Conservation (phyloP, 2,329 filamentous ascomycete species). For the Fusarium denticulatum region DNA sequence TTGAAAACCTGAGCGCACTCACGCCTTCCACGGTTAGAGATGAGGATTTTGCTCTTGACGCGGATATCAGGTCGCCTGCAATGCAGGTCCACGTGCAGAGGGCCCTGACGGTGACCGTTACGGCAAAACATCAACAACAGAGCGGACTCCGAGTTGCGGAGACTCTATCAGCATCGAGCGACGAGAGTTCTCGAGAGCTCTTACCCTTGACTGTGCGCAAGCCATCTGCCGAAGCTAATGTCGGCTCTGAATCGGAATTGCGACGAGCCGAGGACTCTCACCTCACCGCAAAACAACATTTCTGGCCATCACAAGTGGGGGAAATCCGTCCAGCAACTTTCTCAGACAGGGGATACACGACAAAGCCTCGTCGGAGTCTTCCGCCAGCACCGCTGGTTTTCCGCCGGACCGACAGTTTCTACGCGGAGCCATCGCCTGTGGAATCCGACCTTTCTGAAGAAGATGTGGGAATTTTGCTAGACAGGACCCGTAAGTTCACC, state of each 20-base stretch:
- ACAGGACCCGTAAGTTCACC: conserved; percentile 11
- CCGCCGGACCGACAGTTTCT: conserved; percentile 54
- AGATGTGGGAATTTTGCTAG: conserved; percentile 51
- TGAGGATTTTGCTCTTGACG: conserved; percentile 57
- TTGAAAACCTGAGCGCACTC: conserved; percentile 44
- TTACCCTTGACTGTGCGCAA: conserved; percentile 60
- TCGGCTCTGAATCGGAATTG: conserved; percentile 14
- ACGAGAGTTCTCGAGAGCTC: conserved; percentile 49
- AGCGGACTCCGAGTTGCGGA: conserved; percentile 28
- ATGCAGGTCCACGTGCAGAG: conserved; percentile 56
- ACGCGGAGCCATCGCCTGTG: conserved; percentile 61
- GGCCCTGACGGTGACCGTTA: conserved; percentile 50
- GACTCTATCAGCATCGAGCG: conserved; percentile 25
- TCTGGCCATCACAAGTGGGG: conserved; percentile 68
- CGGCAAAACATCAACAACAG: conserved; percentile 23
- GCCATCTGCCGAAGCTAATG: conserved; percentile 24
- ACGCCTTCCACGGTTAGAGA: conserved; percentile 50
- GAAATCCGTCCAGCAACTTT: conserved; percentile 66
- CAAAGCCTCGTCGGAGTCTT: conserved; percentile 61
- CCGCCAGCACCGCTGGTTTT: conserved; percentile 67
- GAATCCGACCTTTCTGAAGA: conserved; percentile 55
- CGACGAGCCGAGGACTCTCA: conserved; percentile 22
- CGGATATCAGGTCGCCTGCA: conserved; percentile 62
- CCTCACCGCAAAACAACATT: conserved; percentile 8
- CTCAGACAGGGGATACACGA: conserved; percentile 60